Evolutionary conservation across 768 basidiomycete genomes (phyloP), one percentile per base, ranked within the genome.

Genomic region (Boletus tomentosulus): DNA sequence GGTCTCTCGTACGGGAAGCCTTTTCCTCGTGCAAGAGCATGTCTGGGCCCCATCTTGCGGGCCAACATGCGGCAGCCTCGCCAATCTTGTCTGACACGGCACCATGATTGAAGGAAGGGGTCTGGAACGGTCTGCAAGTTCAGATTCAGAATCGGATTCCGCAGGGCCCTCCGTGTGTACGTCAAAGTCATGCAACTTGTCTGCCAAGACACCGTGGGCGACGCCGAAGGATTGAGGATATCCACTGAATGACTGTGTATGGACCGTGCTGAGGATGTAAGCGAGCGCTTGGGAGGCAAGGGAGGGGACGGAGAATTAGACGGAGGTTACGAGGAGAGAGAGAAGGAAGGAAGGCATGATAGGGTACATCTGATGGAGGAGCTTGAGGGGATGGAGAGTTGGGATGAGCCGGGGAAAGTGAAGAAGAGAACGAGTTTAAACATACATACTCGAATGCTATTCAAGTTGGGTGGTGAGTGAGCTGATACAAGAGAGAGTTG

Each of bases 31-130:
- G 76, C 9, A 64, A 62, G n/a, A 96, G 76, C 57, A 96, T 77
- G 64, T 97, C 93, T 13, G 72, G 66, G 0, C 85, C 90, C 94
- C 94, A 98, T 42, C 90, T 77, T 1, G 85, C 79, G 16, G 96
- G 75, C 92, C 93, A 98, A 67, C 88, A 91, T 3, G 82, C 81
- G 60, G 87, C 86, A 0, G 91, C n/a, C n/a, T n/a, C n/a, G n/a
- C n/a, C n/a, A n/a, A n/a, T n/a, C n/a, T n/a, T n/a, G n/a, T n/a
- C n/a, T n/a, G n/a, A n/a, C n/a, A n/a, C n/a, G n/a, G n/a, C n/a
- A n/a, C n/a, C n/a, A n/a, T n/a, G n/a, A n/a, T n/a, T n/a, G n/a
- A n/a, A n/a, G n/a, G n/a, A n/a, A n/a, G n/a, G n/a, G n/a, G n/a
- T n/a, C n/a, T n/a, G n/a, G n/a, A n/a, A n/a, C n/a, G n/a, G n/a